phyloP scores from a whole-genome alignment of 2,329 filamentous ascomycete genomes.

The Lomentospora prolificans region DNA sequence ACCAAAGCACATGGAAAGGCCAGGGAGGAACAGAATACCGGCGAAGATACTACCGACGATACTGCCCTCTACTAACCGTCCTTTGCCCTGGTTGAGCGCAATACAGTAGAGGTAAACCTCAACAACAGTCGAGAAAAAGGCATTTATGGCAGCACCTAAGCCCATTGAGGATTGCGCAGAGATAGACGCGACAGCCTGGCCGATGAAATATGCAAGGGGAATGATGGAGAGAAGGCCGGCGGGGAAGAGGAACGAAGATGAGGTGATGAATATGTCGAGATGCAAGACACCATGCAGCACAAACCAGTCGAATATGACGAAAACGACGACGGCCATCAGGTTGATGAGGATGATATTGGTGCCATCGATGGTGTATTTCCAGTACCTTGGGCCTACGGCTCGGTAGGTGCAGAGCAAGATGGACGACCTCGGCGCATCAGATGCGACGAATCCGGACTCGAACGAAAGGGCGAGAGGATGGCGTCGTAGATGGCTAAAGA shows the following conservation, averaged over 20 bases:
- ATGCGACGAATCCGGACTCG: conserved; percentile 70
- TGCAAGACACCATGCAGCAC: conserved; percentile 62
- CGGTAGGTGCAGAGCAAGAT: conserved; percentile 95
- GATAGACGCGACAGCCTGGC: conserved; percentile 95
- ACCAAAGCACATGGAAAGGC: conserved; percentile 96
- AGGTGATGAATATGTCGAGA: conserved; percentile 64
- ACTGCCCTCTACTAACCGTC: conserved; percentile 86
- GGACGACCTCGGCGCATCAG: conserved; percentile 63
- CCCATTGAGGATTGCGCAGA: conserved; percentile 99
- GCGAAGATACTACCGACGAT: conserved; percentile 98
- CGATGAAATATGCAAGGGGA: conserved; percentile 94
- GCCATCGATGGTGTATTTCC: conserved; percentile 98
- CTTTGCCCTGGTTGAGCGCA: conserved; percentile 85
- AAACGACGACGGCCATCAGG: conserved; percentile 83
- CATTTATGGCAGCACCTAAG: conserved; percentile 90
- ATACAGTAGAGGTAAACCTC: conserved; percentile 98
- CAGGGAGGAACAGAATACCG: conserved; percentile 87
- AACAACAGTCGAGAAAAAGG: conserved; percentile 94
- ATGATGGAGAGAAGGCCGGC: conserved; percentile 86
- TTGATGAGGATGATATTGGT: conserved; percentile 99
- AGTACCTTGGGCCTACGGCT: conserved; percentile 88
- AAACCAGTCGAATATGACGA: conserved; percentile 88
- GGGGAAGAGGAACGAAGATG: conserved; percentile 76
- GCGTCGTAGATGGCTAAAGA: conserved; percentile 84
- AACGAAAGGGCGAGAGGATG: conserved; percentile 91